Base-by-base conservation (phyloP, 495 filamentous ascomycete species). In the Trichoderma erinaceum region DNA sequence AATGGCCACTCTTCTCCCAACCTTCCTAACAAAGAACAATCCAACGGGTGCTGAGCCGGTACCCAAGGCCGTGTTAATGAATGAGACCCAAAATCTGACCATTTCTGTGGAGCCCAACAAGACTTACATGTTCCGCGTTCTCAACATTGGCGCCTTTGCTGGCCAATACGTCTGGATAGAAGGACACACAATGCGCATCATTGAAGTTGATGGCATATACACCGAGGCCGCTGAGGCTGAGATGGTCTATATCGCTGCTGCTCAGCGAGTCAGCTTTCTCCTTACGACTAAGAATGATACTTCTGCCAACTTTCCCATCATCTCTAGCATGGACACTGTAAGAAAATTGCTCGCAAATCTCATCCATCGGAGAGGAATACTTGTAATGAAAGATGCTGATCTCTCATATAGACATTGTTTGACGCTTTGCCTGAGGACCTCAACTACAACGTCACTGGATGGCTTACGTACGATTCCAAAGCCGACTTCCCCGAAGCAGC, bases 381-480 rank as follows among this genome's bases (percentile, higher is more conserved):
- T n/a, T n/a, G n/a, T n/a, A n/a, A 16, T 5, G 21, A 8, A 50
- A 21, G 11, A 43, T 63, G 0, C 44, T 66, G 16, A 69, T 64
- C 71, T 71, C 52, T 18, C 13, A 13, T 21, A 67, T 70, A 92
- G 89, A 82, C 83, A 67, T 79, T 92, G 0, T 92, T 93, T 72
- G 91, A 93, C 73, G 78, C 70, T 3, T 71, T 91, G 10, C 91
- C 91, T 0, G 72, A 77, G 4, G 80, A 77, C 5, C 79, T 93
- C 13, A 90, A 93, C 72, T 86, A 85, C 65, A 96, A 94, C 68
- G 87, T 86, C 0, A 94, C 92, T 0, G 89, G 89, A 10, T 94
- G 89, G 89, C 82, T 96, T 1, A 82, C 90, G 1, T 94, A 95
- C 71, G 84, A 93, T 72, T 78, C 84, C 3, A 67, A 74, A 1